Evolutionary conservation across 257 asterid species (phyloP), one percentile per base, ranked within the genome.

Genomic region (Fraxinus anomala): DNA sequence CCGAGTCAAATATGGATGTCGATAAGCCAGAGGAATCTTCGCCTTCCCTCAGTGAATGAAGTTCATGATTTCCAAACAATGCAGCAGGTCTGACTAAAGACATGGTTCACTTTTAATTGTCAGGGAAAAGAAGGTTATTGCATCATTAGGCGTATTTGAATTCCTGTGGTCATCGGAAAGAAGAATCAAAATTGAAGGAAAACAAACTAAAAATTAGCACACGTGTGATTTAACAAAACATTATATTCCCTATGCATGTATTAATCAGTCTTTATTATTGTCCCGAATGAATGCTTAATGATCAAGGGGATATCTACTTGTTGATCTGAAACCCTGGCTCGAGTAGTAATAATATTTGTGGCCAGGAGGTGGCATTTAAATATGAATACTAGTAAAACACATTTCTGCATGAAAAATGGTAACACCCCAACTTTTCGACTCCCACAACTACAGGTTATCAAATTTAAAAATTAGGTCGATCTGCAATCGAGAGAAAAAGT

Each of bases 31-130:
- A 47, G 82, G 73, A 80, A 36, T 79, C 81, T 19, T 84, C 80
- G 65, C 79, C 85, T 65, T 86, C 87, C 75, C 88, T 89, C 76
- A 77, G 75, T 2, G 93, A 73, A 81, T 84, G 85, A 76, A 86
- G 70, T 77, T 88, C 90, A 17, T 82, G 82, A 78, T 79, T 87
- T 42, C 83, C 88, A 63, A 83, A 85, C 63, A 89, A 54, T 0
- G 93, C 84, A 70, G 89, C 82, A 40, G 97, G 74, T 82, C 89
- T 81, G 73, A 89, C 91, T 79, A 92, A 76, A 70, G 99, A 88
- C 98, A 95, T 94, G 79, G 26, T 82, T 89, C 39, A 16, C 81
- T 87, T 31, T 26, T 30, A 63, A 17, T 16, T 61, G 59, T 61
- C 76, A 39, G 42, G 23, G 34, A 59, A 16, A 30, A 66, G 9